Percentiles rank a stretch among this genome's conserved stretches.
Evolutionary conservation across 768 basidiomycete species (phyloP).

Genomic region (Jaapia argillacea): DNA sequence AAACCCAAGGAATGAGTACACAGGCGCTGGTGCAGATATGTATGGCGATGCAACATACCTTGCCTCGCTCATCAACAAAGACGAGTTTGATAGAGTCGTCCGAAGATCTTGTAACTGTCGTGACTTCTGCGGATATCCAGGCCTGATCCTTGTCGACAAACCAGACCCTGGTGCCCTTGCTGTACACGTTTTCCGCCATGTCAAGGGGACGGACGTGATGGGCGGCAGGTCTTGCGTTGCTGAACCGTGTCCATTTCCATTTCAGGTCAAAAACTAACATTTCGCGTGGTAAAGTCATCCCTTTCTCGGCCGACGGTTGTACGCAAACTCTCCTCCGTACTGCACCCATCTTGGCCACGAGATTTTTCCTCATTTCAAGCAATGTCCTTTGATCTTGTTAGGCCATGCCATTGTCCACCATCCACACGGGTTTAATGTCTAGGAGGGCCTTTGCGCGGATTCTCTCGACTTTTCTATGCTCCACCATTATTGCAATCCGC

Average conservation of each 20-base stretch:
- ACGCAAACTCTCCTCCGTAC: too few species aligned
- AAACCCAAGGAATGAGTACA: slow-evolving; percentile 5
- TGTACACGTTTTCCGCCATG: slow-evolving; percentile 91
- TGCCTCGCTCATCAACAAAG: slow-evolving; percentile 88
- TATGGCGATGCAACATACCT: slow-evolving; percentile 50
- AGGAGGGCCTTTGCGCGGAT: slow-evolving; percentile 28
- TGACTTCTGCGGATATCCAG: slow-evolving; percentile 88
- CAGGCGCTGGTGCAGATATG: slow-evolving; percentile 2
- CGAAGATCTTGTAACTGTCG: slow-evolving; percentile 46
- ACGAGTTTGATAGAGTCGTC: slow-evolving; percentile 75
- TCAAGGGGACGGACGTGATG: slow-evolving; percentile 1
- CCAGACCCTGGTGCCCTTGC: slow-evolving; percentile 85
- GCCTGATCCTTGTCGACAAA: slow-evolving; percentile 91
- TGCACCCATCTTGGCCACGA: too few species aligned
- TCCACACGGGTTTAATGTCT: too few species aligned
- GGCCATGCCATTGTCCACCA: too few species aligned
- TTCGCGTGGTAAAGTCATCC: too few species aligned
- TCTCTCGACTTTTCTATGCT: slow-evolving; percentile 34
- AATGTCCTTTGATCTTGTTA: too few species aligned
- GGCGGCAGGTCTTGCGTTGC: too few species aligned
- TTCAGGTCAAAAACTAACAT: too few species aligned
- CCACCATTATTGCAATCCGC: slow-evolving; percentile 25
- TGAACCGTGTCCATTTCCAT: too few species aligned
- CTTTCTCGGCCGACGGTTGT: too few species aligned
- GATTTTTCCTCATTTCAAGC: too few species aligned